A percentile compares a stretch with the other conserved stretches of the same genome.
These are phyloP conservation scores for Brasilioporus rufonigricans DNA, from an alignment of 768 basidiomycete genomes.

Conservation along the genomic window DNA sequence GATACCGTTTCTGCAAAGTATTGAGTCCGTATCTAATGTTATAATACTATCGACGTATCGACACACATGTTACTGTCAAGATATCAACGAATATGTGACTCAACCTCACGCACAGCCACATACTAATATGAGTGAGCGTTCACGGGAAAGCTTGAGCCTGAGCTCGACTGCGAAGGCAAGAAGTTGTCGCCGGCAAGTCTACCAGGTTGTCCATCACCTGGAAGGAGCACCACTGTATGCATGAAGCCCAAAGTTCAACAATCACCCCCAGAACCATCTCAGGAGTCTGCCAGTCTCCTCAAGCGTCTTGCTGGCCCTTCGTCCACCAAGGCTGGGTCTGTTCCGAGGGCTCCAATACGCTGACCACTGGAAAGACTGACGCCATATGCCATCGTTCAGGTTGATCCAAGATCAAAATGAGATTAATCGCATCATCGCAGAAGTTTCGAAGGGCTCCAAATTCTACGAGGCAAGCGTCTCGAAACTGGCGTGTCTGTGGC, in stretches of 20 bases:
- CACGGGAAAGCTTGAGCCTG: too few relatives aligned
- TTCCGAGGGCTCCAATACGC: constrained; percentile 6
- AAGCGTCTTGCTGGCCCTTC: constrained; percentile 86
- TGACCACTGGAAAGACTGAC: constrained; percentile 10
- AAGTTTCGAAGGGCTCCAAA: constrained; percentile 90
- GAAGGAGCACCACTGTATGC: not conserved
- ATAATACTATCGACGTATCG: too few relatives aligned
- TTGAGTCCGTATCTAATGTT: not conserved
- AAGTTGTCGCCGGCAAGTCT: too few relatives aligned
- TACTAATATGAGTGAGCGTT: too few relatives aligned
- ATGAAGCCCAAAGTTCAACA: constrained; percentile 23
- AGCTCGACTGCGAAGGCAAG: too few relatives aligned
- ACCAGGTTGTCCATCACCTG: not conserved
- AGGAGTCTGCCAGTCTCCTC: constrained; percentile 67
- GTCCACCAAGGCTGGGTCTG: constrained; percentile 84
- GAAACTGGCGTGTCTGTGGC: not conserved
- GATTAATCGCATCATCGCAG: constrained; percentile 85
- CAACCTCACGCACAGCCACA: not conserved
- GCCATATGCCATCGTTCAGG: constrained; percentile 32
- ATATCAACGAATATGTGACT: too few relatives aligned
- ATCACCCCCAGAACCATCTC: constrained; percentile 41
- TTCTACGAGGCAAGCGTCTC: constrained; percentile 68
- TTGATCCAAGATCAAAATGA: constrained; percentile 77
- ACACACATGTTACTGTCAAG: too few relatives aligned
- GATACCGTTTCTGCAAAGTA: not conserved